Evolutionary conservation across 805 yeast species (phyloP).

Genomic region (Candida adriatica): DNA sequence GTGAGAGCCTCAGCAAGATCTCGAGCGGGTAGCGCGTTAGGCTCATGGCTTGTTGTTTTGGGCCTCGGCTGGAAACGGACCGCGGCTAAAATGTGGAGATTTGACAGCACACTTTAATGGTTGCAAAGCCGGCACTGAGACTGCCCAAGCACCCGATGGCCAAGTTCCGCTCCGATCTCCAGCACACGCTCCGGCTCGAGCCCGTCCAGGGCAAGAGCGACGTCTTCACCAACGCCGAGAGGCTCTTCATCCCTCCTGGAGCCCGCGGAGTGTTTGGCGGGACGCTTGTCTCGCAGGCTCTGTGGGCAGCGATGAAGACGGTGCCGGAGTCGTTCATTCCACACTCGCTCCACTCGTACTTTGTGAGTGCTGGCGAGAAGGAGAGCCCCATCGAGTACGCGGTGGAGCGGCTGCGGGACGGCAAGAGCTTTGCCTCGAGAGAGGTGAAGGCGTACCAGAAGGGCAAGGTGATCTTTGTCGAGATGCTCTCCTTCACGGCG

Average conservation of each 20-base stretch:
- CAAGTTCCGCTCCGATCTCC: constrained; percentile 10
- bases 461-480: constrained; percentile 42
- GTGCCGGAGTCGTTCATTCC: constrained; percentile 44
- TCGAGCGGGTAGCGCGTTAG: too few relatives aligned
- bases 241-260: constrained; percentile 36
- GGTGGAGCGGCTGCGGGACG: constrained; percentile 46
- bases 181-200: constrained; percentile 11
- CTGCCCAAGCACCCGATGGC: constrained; percentile 7
- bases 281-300: constrained; percentile 56
- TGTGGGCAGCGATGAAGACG: constrained; percentile 51
- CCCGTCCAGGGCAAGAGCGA: constrained; percentile 7
- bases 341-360: constrained; percentile 55
- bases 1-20: too few relatives aligned
- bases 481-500: constrained; percentile 33
- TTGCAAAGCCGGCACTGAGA: too few relatives aligned
- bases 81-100: too few relatives aligned
- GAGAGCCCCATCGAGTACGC: constrained; percentile 41
- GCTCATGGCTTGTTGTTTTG: too few relatives aligned
- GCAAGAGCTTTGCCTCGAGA: constrained; percentile 44
- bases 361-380: constrained; percentile 47
- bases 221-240: constrained; percentile 12
- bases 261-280: constrained; percentile 73
- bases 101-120: too few relatives aligned
- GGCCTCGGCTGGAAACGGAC: too few relatives aligned
- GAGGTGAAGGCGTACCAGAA: constrained; percentile 51